These are phyloP conservation scores for thale cress (Arabidopsis thaliana) DNA, from an alignment of 345 rosid species.

Conservation along the genomic window DNA sequence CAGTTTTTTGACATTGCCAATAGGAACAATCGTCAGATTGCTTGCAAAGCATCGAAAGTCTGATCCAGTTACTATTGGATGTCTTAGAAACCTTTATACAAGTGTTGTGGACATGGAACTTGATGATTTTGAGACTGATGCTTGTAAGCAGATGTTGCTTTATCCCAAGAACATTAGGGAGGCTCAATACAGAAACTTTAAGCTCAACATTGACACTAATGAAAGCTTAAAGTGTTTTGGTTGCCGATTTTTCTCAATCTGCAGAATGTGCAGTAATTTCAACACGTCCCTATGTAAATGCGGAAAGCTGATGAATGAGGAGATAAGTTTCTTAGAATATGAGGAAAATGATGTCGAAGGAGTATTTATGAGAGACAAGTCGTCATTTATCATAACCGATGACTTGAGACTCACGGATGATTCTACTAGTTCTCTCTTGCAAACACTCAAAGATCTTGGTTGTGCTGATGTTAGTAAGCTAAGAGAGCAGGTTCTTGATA, in stretches of 20 bases:
- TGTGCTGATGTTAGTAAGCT: constrained; percentile 1
- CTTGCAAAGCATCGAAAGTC: not conserved
- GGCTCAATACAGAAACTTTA: not conserved
- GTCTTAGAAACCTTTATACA: constrained; percentile 29
- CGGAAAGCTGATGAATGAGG: not conserved
- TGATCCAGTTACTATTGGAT: not conserved
- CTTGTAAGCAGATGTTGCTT: constrained; percentile 16
- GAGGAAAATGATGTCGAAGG: not conserved
- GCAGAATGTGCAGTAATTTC: not conserved
- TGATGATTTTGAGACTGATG: not conserved
- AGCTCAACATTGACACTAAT: not conserved
- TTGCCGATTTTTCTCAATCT: not conserved
- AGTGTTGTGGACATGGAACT: constrained; percentile 5
- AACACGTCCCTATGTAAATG: not conserved
- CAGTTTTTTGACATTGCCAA: constrained; percentile 21
- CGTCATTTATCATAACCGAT: constrained; percentile 27
- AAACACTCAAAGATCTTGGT: not conserved
- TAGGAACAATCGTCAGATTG: constrained; percentile 20
- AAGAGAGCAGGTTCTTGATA: not conserved
- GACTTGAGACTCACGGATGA: not conserved
- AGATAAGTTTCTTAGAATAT: not conserved
- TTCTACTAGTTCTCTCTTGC: not conserved
- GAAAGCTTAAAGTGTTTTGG: not conserved
- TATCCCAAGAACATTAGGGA: not conserved
- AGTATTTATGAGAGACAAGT: not conserved